phyloP scores from a whole-genome alignment of 441 rosid species.

The Erodium chrysanthum region DNA sequence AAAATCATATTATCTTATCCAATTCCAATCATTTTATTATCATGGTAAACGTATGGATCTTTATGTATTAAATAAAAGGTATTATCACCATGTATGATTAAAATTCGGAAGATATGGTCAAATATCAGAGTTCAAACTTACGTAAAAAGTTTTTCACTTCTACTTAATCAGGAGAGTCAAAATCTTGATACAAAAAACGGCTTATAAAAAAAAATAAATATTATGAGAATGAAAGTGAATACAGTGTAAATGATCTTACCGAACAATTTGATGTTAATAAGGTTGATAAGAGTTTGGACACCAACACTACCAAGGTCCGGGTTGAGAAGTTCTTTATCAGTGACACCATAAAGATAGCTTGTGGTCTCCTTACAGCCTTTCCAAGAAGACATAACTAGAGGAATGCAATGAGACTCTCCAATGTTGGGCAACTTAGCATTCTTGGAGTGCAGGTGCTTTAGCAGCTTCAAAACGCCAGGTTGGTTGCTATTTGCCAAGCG shows the following conservation, averaged over 20 bases:
- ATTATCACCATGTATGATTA: too few species aligned
- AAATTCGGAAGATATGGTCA: too few species aligned
- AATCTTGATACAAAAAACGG: too few species aligned
- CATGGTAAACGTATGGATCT: too few species aligned
- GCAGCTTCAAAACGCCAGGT: neutral
- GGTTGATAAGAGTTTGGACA: neutral
- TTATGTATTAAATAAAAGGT: too few species aligned
- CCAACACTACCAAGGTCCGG: neutral
- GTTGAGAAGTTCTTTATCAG: neutral
- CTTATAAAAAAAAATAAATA: too few species aligned
- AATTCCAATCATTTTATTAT: too few species aligned
- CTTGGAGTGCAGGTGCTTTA: neutral
- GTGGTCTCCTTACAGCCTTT: neutral
- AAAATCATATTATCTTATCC: too few species aligned
- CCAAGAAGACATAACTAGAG: neutral
- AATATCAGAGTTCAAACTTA: too few species aligned
- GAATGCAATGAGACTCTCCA: neutral
- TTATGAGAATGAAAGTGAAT: too few species aligned
- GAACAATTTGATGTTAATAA: neutral
- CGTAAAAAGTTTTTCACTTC: too few species aligned
- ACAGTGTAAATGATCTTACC: neutral
- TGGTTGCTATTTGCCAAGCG: neutral
- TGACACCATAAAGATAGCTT: neutral
- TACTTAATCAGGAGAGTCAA: too few species aligned
- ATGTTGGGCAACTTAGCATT: neutral